Evolutionary conservation across 768 basidiomycete genomes (phyloP), one percentile per base, ranked within the genome.

Genomic region (Suillus subalutaceus): DNA sequence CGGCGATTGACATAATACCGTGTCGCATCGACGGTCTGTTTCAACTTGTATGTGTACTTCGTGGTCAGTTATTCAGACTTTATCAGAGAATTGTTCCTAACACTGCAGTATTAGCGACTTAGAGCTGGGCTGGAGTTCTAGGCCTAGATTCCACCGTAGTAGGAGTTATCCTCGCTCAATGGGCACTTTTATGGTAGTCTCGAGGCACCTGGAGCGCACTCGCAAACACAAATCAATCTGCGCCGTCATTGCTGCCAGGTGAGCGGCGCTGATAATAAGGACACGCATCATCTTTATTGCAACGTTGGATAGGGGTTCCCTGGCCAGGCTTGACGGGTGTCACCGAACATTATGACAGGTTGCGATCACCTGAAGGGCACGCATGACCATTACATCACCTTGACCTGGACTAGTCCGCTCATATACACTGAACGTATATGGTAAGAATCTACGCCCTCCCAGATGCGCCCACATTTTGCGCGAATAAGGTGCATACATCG

Each of bases 261-360:
- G 73, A 72, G 50, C 70, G 60, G 8, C 58, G 63, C 57, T 63
- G 35, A 73, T 67, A 50, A 73, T 70, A 52, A 70, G 71, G 7
- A 37, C 23, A n/a, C 37, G 57, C 16, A 9, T 59, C 40, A 30
- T 56, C 55, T 35, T 56, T 37, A 5, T 32, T 32, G 55, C 20
- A n/a, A 56, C 10, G 6, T 32, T 37, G 35, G 18, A 41, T 5
- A 26, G 16, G 57, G 23, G 38, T 23, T 59, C 23, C 23, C 26
- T 59, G 9, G 26, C 38, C 40, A 41, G 58, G 3, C 32, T 56
- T 35, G 10, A 56, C 55, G 32, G 35, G 32, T 20, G 18, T 35
- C 1, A 7, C 20, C 55, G 30, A 32, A 18, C 20, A 18, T 32
- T 26, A 12, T 50, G 48, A n/a, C 46, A 48, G 46, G n/a, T 10